Evolutionary conservation across 768 basidiomycete genomes (phyloP), one percentile per base, ranked within the genome.

Genomic region (Mycena rosella): DNA sequence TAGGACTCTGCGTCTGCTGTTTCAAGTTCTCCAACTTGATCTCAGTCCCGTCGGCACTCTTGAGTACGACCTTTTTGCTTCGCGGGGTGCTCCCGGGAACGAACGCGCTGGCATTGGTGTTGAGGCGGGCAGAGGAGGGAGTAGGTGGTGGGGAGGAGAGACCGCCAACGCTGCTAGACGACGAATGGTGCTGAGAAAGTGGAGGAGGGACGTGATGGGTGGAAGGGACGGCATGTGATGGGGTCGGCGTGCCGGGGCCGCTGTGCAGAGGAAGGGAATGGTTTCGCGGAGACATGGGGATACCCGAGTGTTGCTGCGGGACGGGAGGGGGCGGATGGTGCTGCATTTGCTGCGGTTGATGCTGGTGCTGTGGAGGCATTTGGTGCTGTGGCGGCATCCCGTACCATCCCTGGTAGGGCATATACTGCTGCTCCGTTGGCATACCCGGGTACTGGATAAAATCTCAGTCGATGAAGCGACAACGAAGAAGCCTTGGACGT

Each of bases 201-300:
- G 85, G 80, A 0, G 86, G 86, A 32, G 88, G 85, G 24, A 60
- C 65, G 59, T 65, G 73, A 54, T 67, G 71, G 10, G 81, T 74
- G 52, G 79, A 75, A 13, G 89, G 86, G 36, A 85, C 76, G 20
- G 91, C 86, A 63, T 90, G 91, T 3, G 87, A 60, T 61, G 87
- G 81, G 2, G 89, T 91, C n/a, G 93, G 91, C 1, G 92, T 93
- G 32, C 87, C 87, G 15, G 91, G 89, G 6, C 80, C 77, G 73
- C 54, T 73, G 79, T 15, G 81, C 82, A 54, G 86, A 83, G 36
- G 84, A 29, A 71, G 75, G 44, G 85, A 78, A 55, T 78, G 86
- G 73, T 86, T 89, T 69, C 91, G 87, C 40, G 92, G 91, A 18
- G 92, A 93, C 83, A 93, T 87, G 6, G 91, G 84, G 78, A 90